Evolutionary conservation across 2,329 filamentous ascomycete species (phyloP).

Genomic region (Aspergillus proliferans): DNA sequence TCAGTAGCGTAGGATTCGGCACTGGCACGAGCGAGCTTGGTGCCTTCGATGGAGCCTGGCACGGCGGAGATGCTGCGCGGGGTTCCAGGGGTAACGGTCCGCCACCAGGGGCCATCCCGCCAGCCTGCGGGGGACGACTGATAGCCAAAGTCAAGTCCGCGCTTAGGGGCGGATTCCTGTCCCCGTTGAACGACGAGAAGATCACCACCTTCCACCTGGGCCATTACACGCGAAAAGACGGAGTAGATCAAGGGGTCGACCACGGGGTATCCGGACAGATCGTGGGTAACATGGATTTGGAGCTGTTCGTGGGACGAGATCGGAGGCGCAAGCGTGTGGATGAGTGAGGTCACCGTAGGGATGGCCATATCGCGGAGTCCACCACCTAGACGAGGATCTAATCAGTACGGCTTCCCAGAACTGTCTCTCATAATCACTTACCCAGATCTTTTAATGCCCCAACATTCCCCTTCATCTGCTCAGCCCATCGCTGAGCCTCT

Average conservation of each 20-base stretch:
- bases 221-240: constrained; percentile 92
- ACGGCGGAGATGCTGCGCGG: constrained; percentile 73
- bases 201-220: constrained; percentile 97
- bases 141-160: constrained; percentile 45
- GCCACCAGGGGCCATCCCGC: constrained; percentile 97
- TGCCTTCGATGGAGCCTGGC: constrained; percentile 75
- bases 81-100: constrained; percentile 51
- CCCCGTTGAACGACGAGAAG: constrained; percentile 90
- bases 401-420: neutral
- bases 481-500: constrained; percentile 92
- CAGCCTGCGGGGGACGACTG: constrained; percentile 52
- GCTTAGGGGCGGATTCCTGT: constrained; percentile 69
- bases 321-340: constrained; percentile 90
- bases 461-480: constrained; percentile 87
- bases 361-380: constrained; percentile 80
- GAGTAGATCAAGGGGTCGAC: constrained; percentile 87
- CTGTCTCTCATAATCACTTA: constrained; percentile 51
- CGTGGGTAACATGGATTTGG: constrained; percentile 95
- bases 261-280: constrained; percentile 87
- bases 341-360: constrained; percentile 88
- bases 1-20: constrained; percentile 83
- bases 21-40: constrained; percentile 81
- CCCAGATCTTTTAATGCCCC: constrained; percentile 69
- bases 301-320: constrained; percentile 96
- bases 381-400: constrained; percentile 56